phyloP scores from a whole-genome alignment of 1,284 basidiomycete species.

The Gomphus sp. region DNA sequence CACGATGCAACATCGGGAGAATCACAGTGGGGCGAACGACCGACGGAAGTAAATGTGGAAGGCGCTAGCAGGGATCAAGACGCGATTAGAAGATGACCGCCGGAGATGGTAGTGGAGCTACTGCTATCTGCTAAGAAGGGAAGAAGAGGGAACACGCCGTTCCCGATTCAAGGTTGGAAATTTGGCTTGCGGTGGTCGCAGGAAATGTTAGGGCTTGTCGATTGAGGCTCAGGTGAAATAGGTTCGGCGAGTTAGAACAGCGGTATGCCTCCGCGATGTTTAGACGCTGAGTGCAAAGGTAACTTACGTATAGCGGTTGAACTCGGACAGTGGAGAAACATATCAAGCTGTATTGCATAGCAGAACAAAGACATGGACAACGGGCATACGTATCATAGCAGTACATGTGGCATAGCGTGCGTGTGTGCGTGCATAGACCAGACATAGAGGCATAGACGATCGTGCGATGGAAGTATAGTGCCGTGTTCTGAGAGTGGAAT shows the following conservation, averaged over 20 bases:
- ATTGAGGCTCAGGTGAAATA: not conserved
- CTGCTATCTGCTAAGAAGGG: not conserved
- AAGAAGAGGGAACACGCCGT: not conserved
- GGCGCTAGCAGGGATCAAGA: not conserved
- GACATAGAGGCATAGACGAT: not conserved
- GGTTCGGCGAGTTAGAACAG: not conserved
- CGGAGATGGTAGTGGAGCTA: not conserved
- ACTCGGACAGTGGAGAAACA: not conserved
- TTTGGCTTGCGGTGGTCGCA: not conserved
- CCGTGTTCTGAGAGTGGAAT: not conserved
- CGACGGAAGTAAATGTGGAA: not conserved
- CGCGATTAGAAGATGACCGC: not conserved
- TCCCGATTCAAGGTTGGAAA: not conserved
- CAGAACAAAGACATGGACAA: not conserved
- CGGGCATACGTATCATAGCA: not conserved
- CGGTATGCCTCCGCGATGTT: not conserved
- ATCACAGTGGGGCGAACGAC: not conserved
- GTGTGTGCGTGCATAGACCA: not conserved
- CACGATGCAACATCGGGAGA: not conserved
- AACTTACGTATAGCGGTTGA: not conserved
- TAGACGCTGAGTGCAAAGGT: not conserved
- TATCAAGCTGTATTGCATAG: slow-evolving; percentile 1
- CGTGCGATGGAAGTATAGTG: not conserved
- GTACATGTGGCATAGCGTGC: not conserved
- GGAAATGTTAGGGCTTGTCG: not conserved